Percentiles rank a stretch among this genome's conserved stretches.
These are phyloP conservation scores for Arthrobotrys entomopaga DNA, from an alignment of 2,329 filamentous ascomycete species.

Conservation along the genomic window DNA sequence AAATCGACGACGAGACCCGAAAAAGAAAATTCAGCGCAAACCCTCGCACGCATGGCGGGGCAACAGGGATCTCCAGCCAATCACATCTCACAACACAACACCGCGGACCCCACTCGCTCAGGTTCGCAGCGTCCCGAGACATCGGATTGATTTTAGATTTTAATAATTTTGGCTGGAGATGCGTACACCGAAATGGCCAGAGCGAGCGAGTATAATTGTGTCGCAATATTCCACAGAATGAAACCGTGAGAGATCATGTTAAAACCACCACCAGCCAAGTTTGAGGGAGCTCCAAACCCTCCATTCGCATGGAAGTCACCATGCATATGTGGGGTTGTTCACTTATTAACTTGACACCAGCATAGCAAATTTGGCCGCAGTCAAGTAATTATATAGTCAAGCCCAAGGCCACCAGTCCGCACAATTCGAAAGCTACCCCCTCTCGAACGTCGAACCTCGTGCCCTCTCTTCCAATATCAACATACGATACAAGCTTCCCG, in stretches of 20 bases:
- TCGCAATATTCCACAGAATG: too few relatives aligned
- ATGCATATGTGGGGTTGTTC: too few relatives aligned
- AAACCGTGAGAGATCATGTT: too few relatives aligned
- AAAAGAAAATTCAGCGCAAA: conserved; percentile 9
- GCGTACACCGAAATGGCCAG: background rate
- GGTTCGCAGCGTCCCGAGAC: background rate
- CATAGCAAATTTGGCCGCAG: too few relatives aligned
- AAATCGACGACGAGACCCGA: background rate
- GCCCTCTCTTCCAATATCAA: background rate
- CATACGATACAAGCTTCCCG: background rate
- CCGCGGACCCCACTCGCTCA: background rate
- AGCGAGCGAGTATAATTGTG: too few relatives aligned
- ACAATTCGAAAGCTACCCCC: too few relatives aligned
- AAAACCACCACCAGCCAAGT: too few relatives aligned
- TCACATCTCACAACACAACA: background rate
- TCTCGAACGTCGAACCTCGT: background rate
- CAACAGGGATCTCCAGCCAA: background rate
- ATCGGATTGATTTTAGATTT: background rate
- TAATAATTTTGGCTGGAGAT: background rate
- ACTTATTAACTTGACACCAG: too few relatives aligned
- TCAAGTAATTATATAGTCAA: too few relatives aligned
- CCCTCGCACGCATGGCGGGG: background rate
- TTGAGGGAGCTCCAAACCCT: too few relatives aligned
- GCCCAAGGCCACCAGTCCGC: too few relatives aligned
- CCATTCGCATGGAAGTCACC: too few relatives aligned